Conservation (phyloP, 257 asterid species). For the Orobanche coerulescens region DNA sequence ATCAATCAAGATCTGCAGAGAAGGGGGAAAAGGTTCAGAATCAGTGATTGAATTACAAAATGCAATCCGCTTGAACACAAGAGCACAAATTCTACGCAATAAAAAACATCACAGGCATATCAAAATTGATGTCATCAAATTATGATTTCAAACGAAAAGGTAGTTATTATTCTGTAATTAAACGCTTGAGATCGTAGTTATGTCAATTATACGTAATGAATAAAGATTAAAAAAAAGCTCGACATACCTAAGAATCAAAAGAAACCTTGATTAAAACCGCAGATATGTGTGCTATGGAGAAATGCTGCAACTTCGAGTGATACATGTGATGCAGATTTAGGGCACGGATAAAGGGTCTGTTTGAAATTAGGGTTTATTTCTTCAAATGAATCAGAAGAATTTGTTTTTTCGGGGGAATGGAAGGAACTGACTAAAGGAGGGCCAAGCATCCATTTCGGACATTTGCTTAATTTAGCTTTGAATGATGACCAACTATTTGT, state of each 20-base stretch:
- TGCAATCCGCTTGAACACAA: neutral
- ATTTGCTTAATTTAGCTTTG: slow-evolving; percentile 3
- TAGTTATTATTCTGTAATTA: neutral
- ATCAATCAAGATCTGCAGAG: slow-evolving; percentile 13
- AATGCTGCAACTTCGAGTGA: slow-evolving; percentile 3
- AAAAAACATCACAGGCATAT: neutral
- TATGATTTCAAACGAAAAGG: neutral
- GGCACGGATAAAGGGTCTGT: slow-evolving; percentile 19
- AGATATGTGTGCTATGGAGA: slow-evolving; percentile 10
- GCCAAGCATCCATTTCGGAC: slow-evolving; percentile 41
- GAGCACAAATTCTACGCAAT: neutral
- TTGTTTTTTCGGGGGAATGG: neutral
- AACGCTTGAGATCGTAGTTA: neutral
- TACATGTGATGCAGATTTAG: slow-evolving; percentile 21
- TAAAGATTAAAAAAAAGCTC: neutral
- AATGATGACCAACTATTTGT: neutral
- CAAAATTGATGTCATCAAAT: neutral
- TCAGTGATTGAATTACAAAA: neutral
- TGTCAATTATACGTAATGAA: neutral
- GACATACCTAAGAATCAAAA: slow-evolving; percentile 25
- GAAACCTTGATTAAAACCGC: slow-evolving; percentile 24
- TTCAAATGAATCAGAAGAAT: slow-evolving; percentile 1
- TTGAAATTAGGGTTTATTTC: slow-evolving; percentile 38
- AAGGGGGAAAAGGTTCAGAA: neutral
- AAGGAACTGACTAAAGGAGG: slow-evolving; percentile 34